These are phyloP conservation scores for Colletotrichum sublineola DNA, from an alignment of 2,329 filamentous ascomycete species.

Conservation along the genomic window DNA sequence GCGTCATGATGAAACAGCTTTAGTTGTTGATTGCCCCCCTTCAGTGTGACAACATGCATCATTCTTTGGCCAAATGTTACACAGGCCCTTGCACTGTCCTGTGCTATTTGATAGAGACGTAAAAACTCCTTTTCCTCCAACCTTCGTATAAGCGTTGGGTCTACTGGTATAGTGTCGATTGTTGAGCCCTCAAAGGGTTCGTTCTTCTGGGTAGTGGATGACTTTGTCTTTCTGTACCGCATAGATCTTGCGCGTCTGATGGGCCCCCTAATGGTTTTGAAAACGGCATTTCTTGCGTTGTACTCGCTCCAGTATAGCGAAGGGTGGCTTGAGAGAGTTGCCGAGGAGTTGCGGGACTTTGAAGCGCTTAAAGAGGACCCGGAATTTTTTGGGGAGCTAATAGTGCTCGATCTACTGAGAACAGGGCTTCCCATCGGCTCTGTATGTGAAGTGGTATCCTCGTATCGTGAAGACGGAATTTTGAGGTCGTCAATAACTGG, in stretches of 20 bases:
- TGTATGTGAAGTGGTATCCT: background rate
- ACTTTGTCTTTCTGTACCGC: background rate
- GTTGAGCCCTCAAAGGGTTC: background rate
- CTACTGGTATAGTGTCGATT: background rate
- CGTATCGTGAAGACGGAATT: background rate
- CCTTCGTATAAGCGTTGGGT: background rate
- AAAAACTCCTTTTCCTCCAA: conserved; percentile 3
- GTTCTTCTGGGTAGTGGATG: background rate
- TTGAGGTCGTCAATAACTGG: background rate
- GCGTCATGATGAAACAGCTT: background rate
- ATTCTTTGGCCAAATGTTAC: conserved; percentile 15
- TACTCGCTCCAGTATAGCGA: background rate
- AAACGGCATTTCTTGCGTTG: background rate
- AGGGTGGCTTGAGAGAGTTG: background rate
- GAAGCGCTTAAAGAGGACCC: no score
- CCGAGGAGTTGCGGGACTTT: background rate
- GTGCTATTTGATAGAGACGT: background rate
- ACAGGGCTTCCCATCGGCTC: background rate
- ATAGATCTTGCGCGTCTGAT: background rate
- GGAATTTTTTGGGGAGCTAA: background rate
- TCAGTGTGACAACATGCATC: background rate
- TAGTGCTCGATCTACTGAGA: background rate
- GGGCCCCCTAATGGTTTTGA: background rate
- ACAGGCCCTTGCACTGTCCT: conserved; percentile 27
- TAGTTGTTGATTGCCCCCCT: conserved; percentile 12